Percentiles rank a stretch among this genome's conserved stretches.
These are phyloP conservation scores for Vitis rotundifolia DNA, from an alignment of 164 flowering plant genomes.

Conservation along the genomic window DNA sequence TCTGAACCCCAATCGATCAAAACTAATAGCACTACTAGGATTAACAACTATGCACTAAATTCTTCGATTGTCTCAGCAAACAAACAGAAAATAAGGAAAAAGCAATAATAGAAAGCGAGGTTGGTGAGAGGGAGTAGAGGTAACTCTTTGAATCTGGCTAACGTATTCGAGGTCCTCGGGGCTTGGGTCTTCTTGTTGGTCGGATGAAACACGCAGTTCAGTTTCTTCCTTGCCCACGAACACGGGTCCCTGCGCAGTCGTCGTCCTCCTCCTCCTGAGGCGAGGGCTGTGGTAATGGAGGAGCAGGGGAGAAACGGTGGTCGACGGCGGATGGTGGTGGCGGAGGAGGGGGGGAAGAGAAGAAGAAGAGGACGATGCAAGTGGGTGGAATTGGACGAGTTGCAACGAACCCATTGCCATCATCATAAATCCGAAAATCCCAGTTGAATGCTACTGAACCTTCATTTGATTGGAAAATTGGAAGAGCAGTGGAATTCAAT, in stretches of 20 bases:
- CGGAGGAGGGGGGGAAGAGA: neutral
- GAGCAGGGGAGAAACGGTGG: neutral
- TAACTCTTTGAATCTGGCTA: conserved; percentile 54
- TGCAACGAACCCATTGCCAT: conserved; percentile 6
- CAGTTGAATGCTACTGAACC: too few relatives aligned
- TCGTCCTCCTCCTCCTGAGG: neutral
- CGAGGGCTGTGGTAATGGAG: neutral
- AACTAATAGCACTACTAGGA: too few relatives aligned
- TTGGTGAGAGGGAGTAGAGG: neutral
- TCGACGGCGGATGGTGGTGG: neutral
- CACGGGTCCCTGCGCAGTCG: neutral
- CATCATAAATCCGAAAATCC: neutral
- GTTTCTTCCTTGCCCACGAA: conserved; percentile 42
- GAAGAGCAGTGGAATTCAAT: too few relatives aligned
- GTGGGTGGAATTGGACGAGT: conserved; percentile 8
- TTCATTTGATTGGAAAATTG: too few relatives aligned
- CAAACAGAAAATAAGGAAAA: neutral
- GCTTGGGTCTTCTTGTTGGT: conserved; percentile 17
- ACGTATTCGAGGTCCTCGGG: conserved; percentile 58
- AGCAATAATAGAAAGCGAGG: conserved; percentile 1
- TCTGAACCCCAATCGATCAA: too few relatives aligned
- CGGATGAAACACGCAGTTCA: conserved; percentile 17
- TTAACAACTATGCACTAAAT: too few relatives aligned
- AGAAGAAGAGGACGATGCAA: conserved; percentile 5
- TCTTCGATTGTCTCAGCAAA: neutral